These are phyloP conservation scores for Malassezia furfur DNA, from an alignment of 1,284 basidiomycete species.

Conservation along the genomic window DNA sequence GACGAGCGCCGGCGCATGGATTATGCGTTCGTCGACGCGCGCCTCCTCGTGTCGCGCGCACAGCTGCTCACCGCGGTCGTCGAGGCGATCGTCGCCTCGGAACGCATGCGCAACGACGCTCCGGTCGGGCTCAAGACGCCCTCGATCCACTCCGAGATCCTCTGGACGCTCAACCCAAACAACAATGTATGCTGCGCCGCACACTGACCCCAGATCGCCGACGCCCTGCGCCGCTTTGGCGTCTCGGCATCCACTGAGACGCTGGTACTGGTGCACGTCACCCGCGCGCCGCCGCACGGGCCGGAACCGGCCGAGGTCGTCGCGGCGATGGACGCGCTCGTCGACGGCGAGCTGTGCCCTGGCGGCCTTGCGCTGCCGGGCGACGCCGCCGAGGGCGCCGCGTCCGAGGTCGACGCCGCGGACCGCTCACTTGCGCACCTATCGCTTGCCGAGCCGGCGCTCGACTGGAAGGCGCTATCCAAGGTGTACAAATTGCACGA, in stretches of 20 bases:
- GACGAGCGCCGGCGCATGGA: conserved; percentile 13
- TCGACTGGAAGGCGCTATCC: conserved; percentile 7
- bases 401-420: not conserved
- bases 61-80: conserved; percentile 15
- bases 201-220: conserved; percentile 13
- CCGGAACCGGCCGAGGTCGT: not conserved
- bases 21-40: conserved; percentile 16
- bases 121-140: conserved; percentile 15
- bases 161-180: conserved; percentile 19
- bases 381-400: not conserved
- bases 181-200: conserved; percentile 14
- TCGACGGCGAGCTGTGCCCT: conserved; percentile 6
- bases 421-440: not conserved
- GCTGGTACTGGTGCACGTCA: conserved; percentile 10
- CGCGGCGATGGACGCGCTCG: conserved; percentile 10
- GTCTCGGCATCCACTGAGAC: conserved; percentile 7
- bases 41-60: conserved; percentile 3
- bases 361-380: conserved; percentile 1
- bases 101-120: not conserved
- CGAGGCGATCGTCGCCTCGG: conserved; percentile 12
- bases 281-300: conserved; percentile 1
- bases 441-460: not conserved
- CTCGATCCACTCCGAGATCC: conserved; percentile 21
- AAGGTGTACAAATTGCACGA: conserved; percentile 15
- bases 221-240: conserved; percentile 17